These are phyloP conservation scores for Tubosaeta brunneosetosa DNA, from an alignment of 768 basidiomycete species.

Conservation along the genomic window DNA sequence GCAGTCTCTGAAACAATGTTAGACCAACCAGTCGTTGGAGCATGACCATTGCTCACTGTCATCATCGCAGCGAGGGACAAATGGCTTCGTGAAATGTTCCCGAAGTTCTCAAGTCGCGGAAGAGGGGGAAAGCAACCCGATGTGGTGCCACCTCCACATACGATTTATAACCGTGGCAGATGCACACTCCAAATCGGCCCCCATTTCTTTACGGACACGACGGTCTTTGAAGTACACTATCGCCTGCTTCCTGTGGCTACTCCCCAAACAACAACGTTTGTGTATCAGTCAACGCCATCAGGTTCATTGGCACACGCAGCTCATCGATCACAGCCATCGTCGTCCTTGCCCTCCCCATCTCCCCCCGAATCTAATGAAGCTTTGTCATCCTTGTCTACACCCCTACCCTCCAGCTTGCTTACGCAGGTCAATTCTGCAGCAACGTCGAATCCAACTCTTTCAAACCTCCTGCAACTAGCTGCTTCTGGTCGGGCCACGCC, in stretches of 20 bases:
- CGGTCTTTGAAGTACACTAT: conserved; percentile 72
- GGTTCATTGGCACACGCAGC: conserved; percentile 27
- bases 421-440: conserved; percentile 65
- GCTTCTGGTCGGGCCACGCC: conserved; percentile 56
- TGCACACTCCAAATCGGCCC: conserved; percentile 75
- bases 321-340: conserved; percentile 20
- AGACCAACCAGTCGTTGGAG: conserved; percentile 8
- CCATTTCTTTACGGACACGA: conserved; percentile 63
- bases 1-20: conserved; percentile 71
- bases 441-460: conserved; percentile 60
- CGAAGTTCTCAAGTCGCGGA: conserved; percentile 64
- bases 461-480: conserved; percentile 60
- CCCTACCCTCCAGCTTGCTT: conserved; percentile 55
- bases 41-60: conserved; percentile 13
- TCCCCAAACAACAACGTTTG: conserved; percentile 20
- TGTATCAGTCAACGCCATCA: conserved; percentile 25
- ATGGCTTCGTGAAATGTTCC: conserved; percentile 63
- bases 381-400: conserved; percentile 41
- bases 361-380: conserved; percentile 36
- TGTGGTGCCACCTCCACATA: conserved; percentile 59
- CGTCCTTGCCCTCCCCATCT: conserved; percentile 18
- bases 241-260: conserved; percentile 32
- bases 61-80: conserved; percentile 55
- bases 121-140: conserved; percentile 55
- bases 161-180: conserved; percentile 57